Percentiles rank a stretch among this genome's conserved stretches.
phyloP scores from a whole-genome alignment of 139 green algal species.

The Marvania coccoides region DNA sequence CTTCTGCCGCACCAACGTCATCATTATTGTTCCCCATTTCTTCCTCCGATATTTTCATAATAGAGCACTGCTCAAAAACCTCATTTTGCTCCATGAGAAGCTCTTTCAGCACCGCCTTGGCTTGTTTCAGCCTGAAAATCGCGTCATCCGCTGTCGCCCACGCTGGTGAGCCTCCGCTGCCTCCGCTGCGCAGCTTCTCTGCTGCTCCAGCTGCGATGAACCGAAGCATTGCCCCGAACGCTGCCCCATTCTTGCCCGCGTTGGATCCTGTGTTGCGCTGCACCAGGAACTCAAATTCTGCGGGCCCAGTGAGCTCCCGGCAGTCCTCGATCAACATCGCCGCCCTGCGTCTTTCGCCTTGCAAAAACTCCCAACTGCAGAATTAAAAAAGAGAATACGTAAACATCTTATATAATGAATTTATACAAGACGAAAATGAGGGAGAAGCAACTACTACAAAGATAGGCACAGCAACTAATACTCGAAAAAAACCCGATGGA shows the following conservation, averaged over 20 bases:
- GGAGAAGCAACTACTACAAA: no score
- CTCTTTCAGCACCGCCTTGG: not conserved
- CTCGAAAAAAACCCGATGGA: no score
- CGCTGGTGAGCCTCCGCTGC: no score
- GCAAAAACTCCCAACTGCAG: conserved; percentile 48
- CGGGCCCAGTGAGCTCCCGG: conserved; percentile 16
- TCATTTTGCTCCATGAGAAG: not conserved
- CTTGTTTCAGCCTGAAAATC: not conserved
- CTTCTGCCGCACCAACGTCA: not conserved
- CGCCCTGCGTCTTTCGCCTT: conserved; percentile 30
- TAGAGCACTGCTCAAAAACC: no score
- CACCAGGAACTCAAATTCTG: conserved; percentile 68
- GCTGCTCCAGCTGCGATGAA: not conserved
- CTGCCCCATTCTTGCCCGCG: conserved; percentile 35
- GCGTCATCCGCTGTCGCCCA: not conserved
- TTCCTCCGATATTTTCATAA: not conserved
- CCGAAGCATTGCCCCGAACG: conserved; percentile 29
- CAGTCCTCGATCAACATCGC: conserved; percentile 56
- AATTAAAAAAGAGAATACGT: no score
- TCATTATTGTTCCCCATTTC: not conserved
- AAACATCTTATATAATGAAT: no score
- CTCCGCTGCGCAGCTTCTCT: not conserved
- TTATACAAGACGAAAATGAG: no score
- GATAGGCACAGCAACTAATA: no score
- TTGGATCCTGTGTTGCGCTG: conserved; percentile 59